Evolutionary conservation across 2,329 filamentous ascomycete genomes (phyloP).

Genomic region (Botrytis cinerea): DNA sequence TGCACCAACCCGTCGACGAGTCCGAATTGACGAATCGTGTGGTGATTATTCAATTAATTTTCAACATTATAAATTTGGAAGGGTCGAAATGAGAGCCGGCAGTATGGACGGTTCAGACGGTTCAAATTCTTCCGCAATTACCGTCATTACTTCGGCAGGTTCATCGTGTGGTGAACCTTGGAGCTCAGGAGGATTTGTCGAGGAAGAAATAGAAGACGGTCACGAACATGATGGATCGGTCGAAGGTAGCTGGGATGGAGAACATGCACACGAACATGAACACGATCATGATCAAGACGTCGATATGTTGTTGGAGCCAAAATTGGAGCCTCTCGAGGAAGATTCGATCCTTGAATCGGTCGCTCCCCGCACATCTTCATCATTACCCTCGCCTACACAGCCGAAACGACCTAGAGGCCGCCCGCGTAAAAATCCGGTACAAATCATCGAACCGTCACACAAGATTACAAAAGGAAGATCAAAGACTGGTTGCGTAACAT

Average conservation of each 20-base stretch:
- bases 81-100: slow-evolving; percentile 21
- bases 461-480: slow-evolving; percentile 78
- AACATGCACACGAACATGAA: neutral
- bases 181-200: slow-evolving; percentile 34
- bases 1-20: slow-evolving; percentile 19
- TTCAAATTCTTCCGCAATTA: slow-evolving; percentile 35
- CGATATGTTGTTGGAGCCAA: slow-evolving; percentile 50
- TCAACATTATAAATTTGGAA: slow-evolving; percentile 13
- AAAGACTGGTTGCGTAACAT: slow-evolving; percentile 69
- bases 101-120: slow-evolving; percentile 39
- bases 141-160: slow-evolving; percentile 37
- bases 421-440: slow-evolving; percentile 73
- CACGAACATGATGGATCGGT: slow-evolving; percentile 9
- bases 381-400: slow-evolving; percentile 25
- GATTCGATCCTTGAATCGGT: slow-evolving; percentile 59
- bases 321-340: slow-evolving; percentile 54
- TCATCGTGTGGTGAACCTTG: slow-evolving; percentile 38
- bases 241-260: slow-evolving; percentile 11
- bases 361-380: slow-evolving; percentile 35
- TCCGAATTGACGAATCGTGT: slow-evolving; percentile 8
- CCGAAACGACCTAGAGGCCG: slow-evolving; percentile 73
- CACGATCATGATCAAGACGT: slow-evolving; percentile 45
- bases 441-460: slow-evolving; percentile 56
- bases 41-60: slow-evolving; percentile 1
- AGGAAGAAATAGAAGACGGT: slow-evolving; percentile 32